Evolutionary conservation across 2,329 filamentous ascomycete genomes (phyloP).

Genomic region (Epichloe elymi): DNA sequence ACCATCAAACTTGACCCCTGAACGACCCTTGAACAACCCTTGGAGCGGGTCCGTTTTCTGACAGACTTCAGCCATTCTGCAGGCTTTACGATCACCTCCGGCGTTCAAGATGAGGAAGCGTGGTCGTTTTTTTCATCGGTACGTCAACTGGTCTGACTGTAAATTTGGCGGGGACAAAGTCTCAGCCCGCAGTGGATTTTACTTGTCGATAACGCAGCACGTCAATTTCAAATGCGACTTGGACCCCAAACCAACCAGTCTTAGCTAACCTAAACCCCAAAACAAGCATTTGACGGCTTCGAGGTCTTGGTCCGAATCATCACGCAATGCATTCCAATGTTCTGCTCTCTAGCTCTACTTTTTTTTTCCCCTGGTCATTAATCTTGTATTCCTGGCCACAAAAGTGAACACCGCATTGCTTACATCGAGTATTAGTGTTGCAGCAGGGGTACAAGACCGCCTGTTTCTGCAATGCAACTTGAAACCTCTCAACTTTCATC

Average conservation of each 20-base stretch:
- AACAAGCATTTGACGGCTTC: no score
- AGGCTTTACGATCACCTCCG: not conserved
- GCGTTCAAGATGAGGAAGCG: not conserved
- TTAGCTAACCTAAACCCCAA: no score
- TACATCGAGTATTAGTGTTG: not conserved
- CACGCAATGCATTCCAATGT: not conserved
- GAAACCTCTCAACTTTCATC: no score
- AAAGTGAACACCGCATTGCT: not conserved
- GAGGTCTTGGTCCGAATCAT: no score
- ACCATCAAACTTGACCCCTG: conserved; percentile 3
- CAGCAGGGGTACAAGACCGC: no score
- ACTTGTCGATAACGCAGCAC: conserved; percentile 5
- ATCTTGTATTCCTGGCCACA: no score
- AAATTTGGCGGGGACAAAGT: conserved; percentile 1
- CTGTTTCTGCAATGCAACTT: no score
- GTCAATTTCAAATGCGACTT: not conserved
- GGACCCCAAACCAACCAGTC: not conserved
- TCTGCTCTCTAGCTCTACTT: not conserved
- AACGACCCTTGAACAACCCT: not conserved
- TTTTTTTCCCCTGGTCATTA: no score
- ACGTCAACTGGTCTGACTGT: not conserved
- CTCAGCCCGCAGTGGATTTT: not conserved
- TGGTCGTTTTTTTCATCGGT: not conserved
- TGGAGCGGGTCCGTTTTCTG: not conserved
- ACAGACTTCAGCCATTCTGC: conserved; percentile 2